phyloP scores from a whole-genome alignment of 116 monocot species.

The Papilionanthe hybrid region DNA sequence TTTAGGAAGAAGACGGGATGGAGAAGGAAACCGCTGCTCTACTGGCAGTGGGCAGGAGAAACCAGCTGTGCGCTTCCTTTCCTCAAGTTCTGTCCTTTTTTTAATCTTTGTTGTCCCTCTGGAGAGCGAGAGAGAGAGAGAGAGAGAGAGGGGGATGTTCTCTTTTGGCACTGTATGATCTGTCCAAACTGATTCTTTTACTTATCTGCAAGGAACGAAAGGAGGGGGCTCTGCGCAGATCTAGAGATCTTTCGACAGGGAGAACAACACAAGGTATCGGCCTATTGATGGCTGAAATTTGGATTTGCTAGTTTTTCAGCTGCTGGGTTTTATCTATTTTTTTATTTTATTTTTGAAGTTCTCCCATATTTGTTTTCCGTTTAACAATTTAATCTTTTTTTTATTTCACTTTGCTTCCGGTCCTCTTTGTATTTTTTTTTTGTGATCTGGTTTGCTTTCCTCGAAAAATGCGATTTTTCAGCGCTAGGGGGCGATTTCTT shows the following conservation, averaged over 20 bases:
- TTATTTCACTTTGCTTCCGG: background rate
- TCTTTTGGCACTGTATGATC: background rate
- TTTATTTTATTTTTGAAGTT: background rate
- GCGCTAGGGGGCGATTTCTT: background rate
- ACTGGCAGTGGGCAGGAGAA: background rate
- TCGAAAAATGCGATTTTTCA: constrained; percentile 1
- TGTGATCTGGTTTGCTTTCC: background rate
- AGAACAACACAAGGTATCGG: background rate
- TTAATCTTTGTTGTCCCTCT: background rate
- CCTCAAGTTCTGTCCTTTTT: background rate
- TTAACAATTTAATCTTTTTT: background rate
- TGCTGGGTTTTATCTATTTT: background rate
- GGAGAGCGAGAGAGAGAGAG: background rate
- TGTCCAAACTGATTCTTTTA: background rate
- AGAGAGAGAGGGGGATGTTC: background rate
- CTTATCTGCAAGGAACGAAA: background rate
- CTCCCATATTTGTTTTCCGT: background rate
- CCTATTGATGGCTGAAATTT: background rate
- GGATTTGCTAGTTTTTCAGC: background rate
- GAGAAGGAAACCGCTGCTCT: background rate
- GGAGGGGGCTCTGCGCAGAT: background rate
- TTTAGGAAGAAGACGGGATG: background rate
- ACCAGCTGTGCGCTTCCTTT: background rate
- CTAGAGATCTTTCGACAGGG: constrained; percentile 3
- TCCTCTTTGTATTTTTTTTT: no score